phyloP scores from a whole-genome alignment of 129 eudicot genomes.

The Arctium lappa region DNA sequence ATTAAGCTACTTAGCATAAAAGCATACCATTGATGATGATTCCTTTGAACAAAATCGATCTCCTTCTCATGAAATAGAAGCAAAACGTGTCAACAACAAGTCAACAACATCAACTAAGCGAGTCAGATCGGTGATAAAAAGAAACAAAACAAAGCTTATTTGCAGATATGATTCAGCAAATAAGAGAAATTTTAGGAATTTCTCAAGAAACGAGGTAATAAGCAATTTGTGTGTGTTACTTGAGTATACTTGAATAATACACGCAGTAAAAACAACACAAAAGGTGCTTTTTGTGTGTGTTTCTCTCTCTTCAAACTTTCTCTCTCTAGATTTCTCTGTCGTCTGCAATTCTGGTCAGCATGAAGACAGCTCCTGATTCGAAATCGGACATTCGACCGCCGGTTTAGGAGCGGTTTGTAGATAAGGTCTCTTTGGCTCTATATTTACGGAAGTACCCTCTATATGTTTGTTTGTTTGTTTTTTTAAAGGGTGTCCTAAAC shows the following conservation, averaged over 20 bases:
- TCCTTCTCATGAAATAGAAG: conserved; percentile 51
- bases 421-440: conserved; percentile 4
- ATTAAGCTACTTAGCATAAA: neutral
- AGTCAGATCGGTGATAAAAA: conserved; percentile 52
- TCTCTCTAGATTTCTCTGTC: conserved; percentile 15
- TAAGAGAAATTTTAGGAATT: conserved; percentile 22
- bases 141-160: neutral
- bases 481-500: too few species aligned
- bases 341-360: conserved; percentile 32
- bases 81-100: conserved; percentile 16
- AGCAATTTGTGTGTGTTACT: conserved; percentile 28
- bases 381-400: conserved; percentile 37
- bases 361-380: conserved; percentile 31
- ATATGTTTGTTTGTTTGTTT: too few species aligned
- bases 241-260: conserved; percentile 12
- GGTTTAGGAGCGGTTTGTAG: neutral
- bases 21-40: conserved; percentile 51
- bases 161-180: conserved; percentile 17
- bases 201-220: conserved; percentile 26
- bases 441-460: conserved; percentile 13
- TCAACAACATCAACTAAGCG: conserved; percentile 19
- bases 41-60: conserved; percentile 40
- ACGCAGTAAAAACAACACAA: conserved; percentile 9
- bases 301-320: conserved; percentile 19
- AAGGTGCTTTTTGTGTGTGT: neutral